phyloP scores from a whole-genome alignment of 257 asterid genomes.

The Schizonepeta tenuifolia region DNA sequence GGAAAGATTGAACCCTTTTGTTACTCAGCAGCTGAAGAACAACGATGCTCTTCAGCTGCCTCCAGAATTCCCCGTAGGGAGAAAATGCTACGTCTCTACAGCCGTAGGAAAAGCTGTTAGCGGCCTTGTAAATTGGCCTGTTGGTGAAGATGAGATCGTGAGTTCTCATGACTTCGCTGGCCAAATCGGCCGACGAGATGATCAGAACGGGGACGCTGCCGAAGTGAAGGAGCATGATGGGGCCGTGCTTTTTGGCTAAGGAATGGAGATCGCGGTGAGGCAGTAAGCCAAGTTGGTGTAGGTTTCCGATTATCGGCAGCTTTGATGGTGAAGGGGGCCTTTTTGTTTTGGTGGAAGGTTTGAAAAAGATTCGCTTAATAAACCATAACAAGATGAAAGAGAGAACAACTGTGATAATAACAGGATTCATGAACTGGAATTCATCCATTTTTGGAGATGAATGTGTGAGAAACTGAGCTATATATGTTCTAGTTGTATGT shows the following conservation, averaged over 20 bases:
- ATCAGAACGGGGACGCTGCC: not conserved
- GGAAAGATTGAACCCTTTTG: slow-evolving; percentile 18
- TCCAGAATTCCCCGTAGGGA: slow-evolving; percentile 18
- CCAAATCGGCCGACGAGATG: not conserved
- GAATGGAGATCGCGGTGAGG: not conserved
- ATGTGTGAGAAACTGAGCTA: not conserved
- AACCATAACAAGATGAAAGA: not conserved
- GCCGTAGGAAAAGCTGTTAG: not conserved
- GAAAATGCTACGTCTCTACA: not conserved
- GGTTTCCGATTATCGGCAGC: not conserved
- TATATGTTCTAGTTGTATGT: not conserved
- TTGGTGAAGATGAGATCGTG: not conserved
- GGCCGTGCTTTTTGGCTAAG: not conserved
- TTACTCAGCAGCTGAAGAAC: slow-evolving; percentile 24
- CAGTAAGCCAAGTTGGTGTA: not conserved
- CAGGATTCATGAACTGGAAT: not conserved
- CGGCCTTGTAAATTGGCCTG: not conserved
- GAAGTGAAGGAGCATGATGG: slow-evolving; percentile 2
- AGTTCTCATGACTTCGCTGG: not conserved
- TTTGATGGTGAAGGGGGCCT: not conserved
- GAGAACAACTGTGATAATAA: not conserved
- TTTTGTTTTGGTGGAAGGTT: not conserved
- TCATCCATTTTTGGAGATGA: not conserved
- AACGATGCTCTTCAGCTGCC: slow-evolving; percentile 26
- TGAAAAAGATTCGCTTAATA: not conserved